A percentile compares a stretch with the other conserved stretches of the same genome.
phyloP scores from a whole-genome alignment of 2,329 filamentous ascomycete species.

The Neonectria ditissima region DNA sequence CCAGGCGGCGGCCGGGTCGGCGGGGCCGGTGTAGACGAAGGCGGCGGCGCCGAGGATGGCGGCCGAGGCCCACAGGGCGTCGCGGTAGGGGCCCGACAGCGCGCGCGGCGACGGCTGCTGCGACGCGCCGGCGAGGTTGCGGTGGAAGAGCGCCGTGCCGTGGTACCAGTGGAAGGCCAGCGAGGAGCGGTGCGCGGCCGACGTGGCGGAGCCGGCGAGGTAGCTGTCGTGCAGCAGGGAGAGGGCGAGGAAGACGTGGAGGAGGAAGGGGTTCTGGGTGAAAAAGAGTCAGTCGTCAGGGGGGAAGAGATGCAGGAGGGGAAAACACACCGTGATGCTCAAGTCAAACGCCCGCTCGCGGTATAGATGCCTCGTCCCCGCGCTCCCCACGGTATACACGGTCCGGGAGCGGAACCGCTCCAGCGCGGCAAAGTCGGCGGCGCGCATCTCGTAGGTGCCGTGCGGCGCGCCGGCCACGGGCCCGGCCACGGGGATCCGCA shows the following conservation, averaged over 20 bases:
- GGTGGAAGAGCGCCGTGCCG: slow-evolving; percentile 58
- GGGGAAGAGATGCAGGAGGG: neutral
- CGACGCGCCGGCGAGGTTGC: slow-evolving; percentile 51
- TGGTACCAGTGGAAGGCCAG: slow-evolving; percentile 62
- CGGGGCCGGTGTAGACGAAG: slow-evolving; percentile 58
- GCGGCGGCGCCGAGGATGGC: slow-evolving; percentile 59
- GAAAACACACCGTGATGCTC: slow-evolving; percentile 52
- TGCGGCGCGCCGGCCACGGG: slow-evolving; percentile 31
- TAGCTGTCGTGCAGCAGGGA: slow-evolving; percentile 66
- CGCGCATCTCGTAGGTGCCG: slow-evolving; percentile 16
- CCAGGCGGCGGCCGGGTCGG: slow-evolving; percentile 62
- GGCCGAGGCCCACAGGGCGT: slow-evolving; percentile 61
- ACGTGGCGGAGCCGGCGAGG: slow-evolving; percentile 41
- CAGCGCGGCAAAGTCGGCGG: slow-evolving; percentile 50
- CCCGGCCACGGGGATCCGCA: slow-evolving; percentile 42
- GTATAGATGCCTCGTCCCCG: slow-evolving; percentile 48
- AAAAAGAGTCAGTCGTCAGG: slow-evolving; percentile 9
- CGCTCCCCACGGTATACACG: slow-evolving; percentile 54
- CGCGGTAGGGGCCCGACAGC: slow-evolving; percentile 53
- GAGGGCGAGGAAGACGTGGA: slow-evolving; percentile 65
- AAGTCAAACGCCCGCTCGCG: slow-evolving; percentile 52
- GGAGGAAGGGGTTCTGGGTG: slow-evolving; percentile 61
- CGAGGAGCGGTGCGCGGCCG: slow-evolving; percentile 42
- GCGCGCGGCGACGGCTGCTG: slow-evolving; percentile 38
- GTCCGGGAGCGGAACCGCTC: slow-evolving; percentile 58